Conservation (phyloP, 306 rosid species). For the Gynostemma pentaphyllum region DNA sequence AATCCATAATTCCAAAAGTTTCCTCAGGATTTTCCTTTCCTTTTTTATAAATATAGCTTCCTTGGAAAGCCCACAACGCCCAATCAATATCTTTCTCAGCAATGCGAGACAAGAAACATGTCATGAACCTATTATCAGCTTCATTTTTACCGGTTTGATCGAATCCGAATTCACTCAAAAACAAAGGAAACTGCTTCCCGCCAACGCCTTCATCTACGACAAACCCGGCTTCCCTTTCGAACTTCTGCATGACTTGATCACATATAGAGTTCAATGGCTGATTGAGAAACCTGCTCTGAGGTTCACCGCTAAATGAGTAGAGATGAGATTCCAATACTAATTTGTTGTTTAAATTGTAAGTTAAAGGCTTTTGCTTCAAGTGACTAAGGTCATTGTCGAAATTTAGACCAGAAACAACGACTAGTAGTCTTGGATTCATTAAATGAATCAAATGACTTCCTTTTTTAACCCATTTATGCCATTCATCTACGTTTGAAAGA, state of each 20-base stretch:
- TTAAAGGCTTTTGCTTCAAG: constrained; percentile 20
- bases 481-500: constrained; percentile 17
- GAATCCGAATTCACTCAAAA: constrained; percentile 37
- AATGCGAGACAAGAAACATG: constrained; percentile 36
- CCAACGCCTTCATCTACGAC: constrained; percentile 18
- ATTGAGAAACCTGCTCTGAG: constrained; percentile 15
- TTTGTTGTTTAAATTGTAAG: constrained; percentile 18
- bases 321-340: constrained; percentile 31
- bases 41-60: constrained; percentile 29
- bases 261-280: constrained; percentile 43
- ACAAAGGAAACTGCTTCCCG: constrained; percentile 22
- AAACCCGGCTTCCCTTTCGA: constrained; percentile 31
- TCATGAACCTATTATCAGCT: constrained; percentile 19
- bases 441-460: constrained; percentile 27
- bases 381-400: constrained; percentile 23
- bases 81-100: constrained; percentile 39
- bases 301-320: constrained; percentile 35
- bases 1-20: constrained; percentile 24
- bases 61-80: constrained; percentile 42
- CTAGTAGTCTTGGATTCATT: constrained; percentile 15
- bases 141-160: constrained; percentile 14
- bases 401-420: constrained; percentile 27
- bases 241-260: constrained; percentile 12
- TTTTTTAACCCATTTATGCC: constrained; percentile 26
- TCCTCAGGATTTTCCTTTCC: constrained; percentile 12